Percentiles rank a stretch among this genome's conserved stretches.
These are phyloP conservation scores for Hysterangium stoloniferum DNA, from an alignment of 768 basidiomycete species.

Conservation along the genomic window DNA sequence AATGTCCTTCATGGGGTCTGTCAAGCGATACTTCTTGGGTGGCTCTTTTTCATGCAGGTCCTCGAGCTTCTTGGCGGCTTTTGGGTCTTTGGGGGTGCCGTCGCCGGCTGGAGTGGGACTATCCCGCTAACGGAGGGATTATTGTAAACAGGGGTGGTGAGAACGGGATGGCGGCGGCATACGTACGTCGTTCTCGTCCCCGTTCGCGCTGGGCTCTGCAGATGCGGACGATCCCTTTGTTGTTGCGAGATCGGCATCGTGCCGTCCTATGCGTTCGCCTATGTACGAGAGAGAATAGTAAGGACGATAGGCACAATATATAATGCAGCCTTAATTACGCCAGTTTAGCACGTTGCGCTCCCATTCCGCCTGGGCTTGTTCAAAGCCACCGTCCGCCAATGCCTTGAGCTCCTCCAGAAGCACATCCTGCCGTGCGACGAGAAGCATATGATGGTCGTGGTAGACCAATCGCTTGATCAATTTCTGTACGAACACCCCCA, in stretches of 20 bases:
- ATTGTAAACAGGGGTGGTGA: background rate
- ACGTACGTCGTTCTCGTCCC: slow-evolving; percentile 1
- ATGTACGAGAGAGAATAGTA: background rate
- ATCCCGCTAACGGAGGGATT: background rate
- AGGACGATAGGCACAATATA: slow-evolving; percentile 4
- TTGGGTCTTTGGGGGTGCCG: background rate
- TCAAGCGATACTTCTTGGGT: slow-evolving; percentile 68
- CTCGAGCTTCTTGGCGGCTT: slow-evolving; percentile 2
- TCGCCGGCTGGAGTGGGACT: background rate
- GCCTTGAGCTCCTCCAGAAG: slow-evolving; percentile 54
- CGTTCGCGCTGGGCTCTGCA: slow-evolving; percentile 1
- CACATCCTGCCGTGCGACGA: slow-evolving; percentile 61
- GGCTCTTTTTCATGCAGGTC: slow-evolving; percentile 34
- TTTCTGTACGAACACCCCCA: slow-evolving; percentile 46
- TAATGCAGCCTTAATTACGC: slow-evolving; percentile 55
- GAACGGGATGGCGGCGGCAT: background rate
- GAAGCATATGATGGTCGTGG: slow-evolving; percentile 56
- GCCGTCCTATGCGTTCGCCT: slow-evolving; percentile 41
- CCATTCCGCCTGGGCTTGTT: slow-evolving; percentile 69
- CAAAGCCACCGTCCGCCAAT: slow-evolving; percentile 57
- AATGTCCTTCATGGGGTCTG: slow-evolving; percentile 69
- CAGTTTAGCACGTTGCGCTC: slow-evolving; percentile 61
- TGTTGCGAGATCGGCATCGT: slow-evolving; percentile 27
- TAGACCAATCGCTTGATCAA: slow-evolving; percentile 88
- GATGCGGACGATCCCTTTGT: slow-evolving; percentile 7